Conservation (phyloP, 345 rosid genomes). For the Excoecaria agallocha region DNA sequence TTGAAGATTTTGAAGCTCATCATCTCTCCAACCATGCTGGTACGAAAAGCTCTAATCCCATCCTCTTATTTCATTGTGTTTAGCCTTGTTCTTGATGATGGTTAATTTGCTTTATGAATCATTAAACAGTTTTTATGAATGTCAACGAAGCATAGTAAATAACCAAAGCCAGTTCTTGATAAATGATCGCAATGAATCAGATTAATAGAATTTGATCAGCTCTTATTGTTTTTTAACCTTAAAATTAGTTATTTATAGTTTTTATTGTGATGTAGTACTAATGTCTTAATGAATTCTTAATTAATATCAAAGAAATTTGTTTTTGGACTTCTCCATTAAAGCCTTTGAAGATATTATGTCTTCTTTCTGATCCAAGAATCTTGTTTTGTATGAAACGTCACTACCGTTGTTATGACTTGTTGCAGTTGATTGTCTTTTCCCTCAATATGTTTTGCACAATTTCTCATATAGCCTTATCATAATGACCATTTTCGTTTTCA, state of each 20-base stretch:
- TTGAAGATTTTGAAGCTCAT: conserved; percentile 51
- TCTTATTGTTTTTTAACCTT: too few species aligned
- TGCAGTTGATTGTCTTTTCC: conserved; percentile 17
- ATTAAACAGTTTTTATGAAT: too few species aligned
- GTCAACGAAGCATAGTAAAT: too few species aligned
- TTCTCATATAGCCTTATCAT: background rate
- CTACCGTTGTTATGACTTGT: conserved; percentile 8
- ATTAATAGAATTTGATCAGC: too few species aligned
- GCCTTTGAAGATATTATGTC: background rate
- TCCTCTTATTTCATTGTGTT: background rate
- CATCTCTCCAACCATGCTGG: conserved; percentile 65
- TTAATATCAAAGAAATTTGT: too few species aligned
- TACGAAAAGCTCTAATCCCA: conserved; percentile 19
- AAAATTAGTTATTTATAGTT: too few species aligned
- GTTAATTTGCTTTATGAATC: too few species aligned
- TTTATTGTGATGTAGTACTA: too few species aligned
- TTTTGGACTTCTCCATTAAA: too few species aligned
- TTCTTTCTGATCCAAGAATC: background rate
- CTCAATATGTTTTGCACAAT: background rate
- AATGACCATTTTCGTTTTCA: background rate
- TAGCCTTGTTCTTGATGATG: background rate
- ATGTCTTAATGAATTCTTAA: too few species aligned
- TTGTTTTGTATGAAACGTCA: conserved; percentile 7
- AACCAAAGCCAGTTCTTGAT: too few species aligned
- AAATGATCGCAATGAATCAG: too few species aligned